Base-by-base conservation (phyloP, 768 basidiomycete genomes). In the Cystobasidium ongulense region DNA sequence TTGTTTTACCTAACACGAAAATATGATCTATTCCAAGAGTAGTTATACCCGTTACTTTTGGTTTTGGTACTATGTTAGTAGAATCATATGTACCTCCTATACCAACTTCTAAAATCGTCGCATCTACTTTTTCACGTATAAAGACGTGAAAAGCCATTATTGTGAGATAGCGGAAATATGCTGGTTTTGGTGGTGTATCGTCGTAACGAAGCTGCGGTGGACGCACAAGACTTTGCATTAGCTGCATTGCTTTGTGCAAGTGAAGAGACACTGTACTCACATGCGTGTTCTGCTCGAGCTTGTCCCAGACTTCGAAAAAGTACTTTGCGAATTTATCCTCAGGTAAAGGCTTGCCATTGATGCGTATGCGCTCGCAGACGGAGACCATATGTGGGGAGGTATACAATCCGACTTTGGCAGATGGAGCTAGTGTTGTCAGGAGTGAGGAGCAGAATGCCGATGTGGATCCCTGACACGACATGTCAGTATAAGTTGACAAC, bases 221-320 rank as follows among this genome's bases (percentile, higher is more conserved):
- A 5, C n/a, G 11, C 41, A 25, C 21, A 29, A 10, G 53, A 23
- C 29, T 27, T 36, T 25, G 70, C 33, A 74, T 46, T n/a, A 25
- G 36, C 10, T 25, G 66, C 8, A 25, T 25, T 4, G n/a, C 18
- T 62, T n/a, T 36, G 29, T 8, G 63, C 23, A 39, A 50, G 11
- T n/a, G 15, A 50, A 29, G n/a, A n/a, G n/a, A n/a, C n/a, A n/a
- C n/a, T n/a, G n/a, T 11, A 80, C 84, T 50, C 78, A 93, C 92
- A 77, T 82, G 81, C 41, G 85, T 82, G 76, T 89, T 89, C 50
- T 80, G 77, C 63, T 88, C 84, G 10, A 97, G 84, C 74, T 84
- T 86, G 78, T 97, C 90, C 95, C 95, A 99, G 0, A 98, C 89
- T 78, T 97, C 89, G 78, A 92, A 99, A 82, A 98, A 98, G 80